These are phyloP conservation scores for Monosporozyma unispora DNA, from an alignment of 805 yeast species.

Conservation along the genomic window DNA sequence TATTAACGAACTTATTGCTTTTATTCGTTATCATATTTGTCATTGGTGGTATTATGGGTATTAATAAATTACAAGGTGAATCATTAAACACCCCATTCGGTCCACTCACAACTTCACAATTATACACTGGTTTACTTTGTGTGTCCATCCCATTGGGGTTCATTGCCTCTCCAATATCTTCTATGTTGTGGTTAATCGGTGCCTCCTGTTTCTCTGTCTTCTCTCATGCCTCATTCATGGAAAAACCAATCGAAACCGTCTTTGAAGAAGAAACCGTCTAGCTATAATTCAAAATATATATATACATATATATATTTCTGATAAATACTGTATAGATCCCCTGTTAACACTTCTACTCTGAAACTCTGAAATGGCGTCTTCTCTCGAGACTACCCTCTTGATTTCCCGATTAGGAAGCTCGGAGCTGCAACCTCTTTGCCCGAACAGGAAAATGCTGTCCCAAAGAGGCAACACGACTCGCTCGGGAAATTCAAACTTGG, in stretches of 20 bases:
- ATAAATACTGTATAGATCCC: background rate
- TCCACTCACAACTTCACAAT: conserved; percentile 62
- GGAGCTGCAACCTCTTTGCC: background rate
- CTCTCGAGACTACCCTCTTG: background rate
- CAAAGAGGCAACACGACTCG: background rate
- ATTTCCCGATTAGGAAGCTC: background rate
- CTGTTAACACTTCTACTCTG: too few species aligned
- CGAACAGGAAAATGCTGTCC: background rate
- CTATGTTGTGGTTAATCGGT: conserved; percentile 87
- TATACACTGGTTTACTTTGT: conserved; percentile 74
- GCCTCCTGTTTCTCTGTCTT: conserved; percentile 71
- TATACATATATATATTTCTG: background rate
- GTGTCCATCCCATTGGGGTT: conserved; percentile 75
- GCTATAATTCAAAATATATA: too few species aligned
- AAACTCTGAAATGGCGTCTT: too few species aligned
- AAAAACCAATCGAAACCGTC: conserved; percentile 91
- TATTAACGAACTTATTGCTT: conserved; percentile 75
- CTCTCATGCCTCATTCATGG: conserved; percentile 84
- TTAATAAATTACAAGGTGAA: conserved; percentile 68
- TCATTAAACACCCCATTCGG: conserved; percentile 74
- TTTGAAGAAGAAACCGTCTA: conserved; percentile 64
- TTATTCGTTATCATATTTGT: conserved; percentile 75
- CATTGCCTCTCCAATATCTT: conserved; percentile 80
- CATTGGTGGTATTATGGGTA: conserved; percentile 66
- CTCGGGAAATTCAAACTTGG: background rate